phyloP scores from a whole-genome alignment of 768 basidiomycete species.

The Hortiboletus campestris region DNA sequence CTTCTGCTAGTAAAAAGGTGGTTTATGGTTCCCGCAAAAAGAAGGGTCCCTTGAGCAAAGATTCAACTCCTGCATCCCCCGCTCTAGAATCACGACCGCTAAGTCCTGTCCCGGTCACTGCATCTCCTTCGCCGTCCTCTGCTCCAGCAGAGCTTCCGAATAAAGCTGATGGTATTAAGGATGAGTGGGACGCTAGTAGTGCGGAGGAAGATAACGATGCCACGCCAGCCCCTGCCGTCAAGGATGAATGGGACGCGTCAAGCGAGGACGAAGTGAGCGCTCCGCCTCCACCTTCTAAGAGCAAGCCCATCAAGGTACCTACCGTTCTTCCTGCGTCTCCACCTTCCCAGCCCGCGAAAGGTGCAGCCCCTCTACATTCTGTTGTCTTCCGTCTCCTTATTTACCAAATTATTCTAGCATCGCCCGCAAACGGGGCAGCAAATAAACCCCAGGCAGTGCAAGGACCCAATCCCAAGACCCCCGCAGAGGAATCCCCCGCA shows the following conservation, averaged over 20 bases:
- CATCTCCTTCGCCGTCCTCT: constrained; percentile 24
- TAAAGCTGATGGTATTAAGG: constrained; percentile 37
- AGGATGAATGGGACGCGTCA: constrained; percentile 70
- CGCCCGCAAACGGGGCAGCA: constrained; percentile 4
- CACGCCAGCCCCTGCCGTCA: constrained; percentile 36
- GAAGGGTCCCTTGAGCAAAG: constrained; percentile 49
- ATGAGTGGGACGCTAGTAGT: constrained; percentile 54
- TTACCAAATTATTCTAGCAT: constrained; percentile 1
- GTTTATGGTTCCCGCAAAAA: constrained; percentile 85
- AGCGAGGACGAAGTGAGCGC: constrained; percentile 51
- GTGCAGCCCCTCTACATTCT: constrained; percentile 8
- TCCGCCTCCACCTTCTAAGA: constrained; percentile 10
- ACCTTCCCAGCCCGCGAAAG: neutral
- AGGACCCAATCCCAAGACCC: constrained; percentile 27
- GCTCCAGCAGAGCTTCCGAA: constrained; percentile 29
- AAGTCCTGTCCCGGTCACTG: constrained; percentile 31
- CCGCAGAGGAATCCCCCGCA: constrained; percentile 26
- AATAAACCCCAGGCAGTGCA: constrained; percentile 7
- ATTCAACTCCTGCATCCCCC: constrained; percentile 40
- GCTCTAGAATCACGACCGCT: constrained; percentile 53
- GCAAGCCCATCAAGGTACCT: constrained; percentile 16
- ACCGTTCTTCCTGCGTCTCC: neutral
- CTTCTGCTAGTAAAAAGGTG: constrained; percentile 60
- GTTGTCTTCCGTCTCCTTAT: neutral
- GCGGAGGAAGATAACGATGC: constrained; percentile 38